Conservation (phyloP, 345 rosid genomes). For the Murraya paniculata region DNA sequence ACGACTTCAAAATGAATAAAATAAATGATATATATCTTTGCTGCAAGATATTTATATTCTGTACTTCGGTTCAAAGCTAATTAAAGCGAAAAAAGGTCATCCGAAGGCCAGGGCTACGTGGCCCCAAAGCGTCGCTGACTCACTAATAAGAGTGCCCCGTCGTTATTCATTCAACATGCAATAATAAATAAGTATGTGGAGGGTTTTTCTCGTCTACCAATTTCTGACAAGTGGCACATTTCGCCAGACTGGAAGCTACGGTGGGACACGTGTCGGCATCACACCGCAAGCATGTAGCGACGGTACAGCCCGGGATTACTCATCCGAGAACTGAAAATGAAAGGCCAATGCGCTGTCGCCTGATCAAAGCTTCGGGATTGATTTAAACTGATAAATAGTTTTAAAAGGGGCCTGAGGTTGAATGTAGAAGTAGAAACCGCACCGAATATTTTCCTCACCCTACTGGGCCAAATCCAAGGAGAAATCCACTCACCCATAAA, state of each 20-base stretch:
- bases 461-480: neutral
- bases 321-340: neutral
- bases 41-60: neutral
- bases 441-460: neutral
- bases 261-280: neutral
- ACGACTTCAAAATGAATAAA: neutral
- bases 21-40: no score
- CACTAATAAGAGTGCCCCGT: no score
- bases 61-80: neutral
- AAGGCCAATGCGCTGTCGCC: neutral
- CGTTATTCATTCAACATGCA: no score
- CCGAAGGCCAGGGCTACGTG: neutral
- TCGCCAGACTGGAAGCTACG: neutral
- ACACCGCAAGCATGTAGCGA: neutral
- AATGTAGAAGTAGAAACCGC: no score
- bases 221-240: neutral
- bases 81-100: neutral
- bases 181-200: no score
- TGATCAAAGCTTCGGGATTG: no score
- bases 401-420: no score
- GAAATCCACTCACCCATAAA: neutral
- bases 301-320: neutral
- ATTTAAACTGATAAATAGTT: no score
- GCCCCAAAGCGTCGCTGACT: neutral
- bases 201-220: neutral